Evolutionary conservation across 768 basidiomycete species (phyloP).

Genomic region (Crucibulum laeve): DNA sequence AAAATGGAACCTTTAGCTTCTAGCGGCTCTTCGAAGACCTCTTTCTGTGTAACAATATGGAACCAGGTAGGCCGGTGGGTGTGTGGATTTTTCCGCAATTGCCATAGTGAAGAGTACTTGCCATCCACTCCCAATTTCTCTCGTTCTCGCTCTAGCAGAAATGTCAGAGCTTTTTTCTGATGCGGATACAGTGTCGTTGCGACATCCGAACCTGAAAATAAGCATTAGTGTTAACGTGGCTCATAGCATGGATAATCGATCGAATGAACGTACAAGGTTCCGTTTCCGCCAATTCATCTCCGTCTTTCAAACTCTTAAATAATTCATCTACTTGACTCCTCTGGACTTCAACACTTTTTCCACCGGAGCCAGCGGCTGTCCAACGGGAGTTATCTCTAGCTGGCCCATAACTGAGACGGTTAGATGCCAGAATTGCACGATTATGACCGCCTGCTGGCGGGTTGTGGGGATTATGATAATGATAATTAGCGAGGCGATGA

Average conservation of each 20-base stretch:
- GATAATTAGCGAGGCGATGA: conserved; percentile 53
- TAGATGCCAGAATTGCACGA: conserved; percentile 33
- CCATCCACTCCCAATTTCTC: conserved; percentile 58
- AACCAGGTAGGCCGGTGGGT: conserved; percentile 55
- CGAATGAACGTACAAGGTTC: conserved; percentile 62
- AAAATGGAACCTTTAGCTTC: conserved; percentile 87
- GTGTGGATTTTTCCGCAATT: conserved; percentile 45
- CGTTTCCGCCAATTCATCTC: conserved; percentile 82
- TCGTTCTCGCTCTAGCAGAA: conserved; percentile 84
- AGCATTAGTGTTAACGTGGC: conserved; percentile 11
- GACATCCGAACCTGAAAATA: conserved; percentile 53
- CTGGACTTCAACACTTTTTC: conserved; percentile 87
- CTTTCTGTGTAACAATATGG: conserved; percentile 81
- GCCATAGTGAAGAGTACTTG: conserved; percentile 70
- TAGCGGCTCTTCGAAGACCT: conserved; percentile 58
- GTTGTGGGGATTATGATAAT: conserved; percentile 88
- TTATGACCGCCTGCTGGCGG: conserved; percentile 68
- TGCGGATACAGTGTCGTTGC: conserved; percentile 91
- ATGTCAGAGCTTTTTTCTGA: conserved; percentile 96
- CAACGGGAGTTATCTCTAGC: conserved; percentile 42
- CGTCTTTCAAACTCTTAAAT: conserved; percentile 83
- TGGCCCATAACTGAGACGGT: conserved; percentile 35
- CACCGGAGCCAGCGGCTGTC: conserved; percentile 50
- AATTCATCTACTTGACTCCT: conserved; percentile 91
- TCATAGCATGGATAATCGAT: conserved; percentile 10